Base-by-base conservation (phyloP, 2,329 filamentous ascomycete species). In the Fusarium equiseti region DNA sequence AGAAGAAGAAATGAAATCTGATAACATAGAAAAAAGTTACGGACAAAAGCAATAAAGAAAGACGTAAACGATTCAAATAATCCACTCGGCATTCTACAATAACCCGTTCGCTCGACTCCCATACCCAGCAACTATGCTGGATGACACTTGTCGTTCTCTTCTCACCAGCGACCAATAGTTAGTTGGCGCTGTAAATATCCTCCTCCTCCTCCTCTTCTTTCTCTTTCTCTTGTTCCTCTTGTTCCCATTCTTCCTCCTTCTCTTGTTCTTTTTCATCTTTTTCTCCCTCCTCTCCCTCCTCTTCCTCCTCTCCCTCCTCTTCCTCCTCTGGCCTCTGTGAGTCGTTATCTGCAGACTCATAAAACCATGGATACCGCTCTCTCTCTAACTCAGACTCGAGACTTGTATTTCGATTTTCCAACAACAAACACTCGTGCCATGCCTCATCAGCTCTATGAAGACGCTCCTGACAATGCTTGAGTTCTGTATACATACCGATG, bases 401-500 rank as follows among this genome's bases (percentile, higher is more conserved):
- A 22, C 10, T 7, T n/a, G 18, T 6, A 8, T 16, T 16, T 16
- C 6, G n/a, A 40, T 18, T 13, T 32, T 38, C 11, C 35, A 64
- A 7, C 26, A 73, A 44, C 35, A 75, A 51, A 27, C 73, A 77
- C 55, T 78, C 66, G 42, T 64, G 72, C 71, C 69, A 75, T 15
- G 71, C 76, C 15, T 71, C 71, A 26, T 77, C 76, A 6, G 66
- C 66, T 38, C 64, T 58, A 13, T 58, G 29, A 13, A 82, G 49
- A 16, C 70, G 70, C 24, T 71, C 69, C 35, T 76, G 70, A n/a
- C 74, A 77, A 22, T 63, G 26, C n/a, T 62, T 56, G 27, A 79
- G 75, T 69, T 81, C 79, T 0, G 68, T 46, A n/a, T 71, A 72
- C 40, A 81, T 26, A 2, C 80, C 76, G 0, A 82, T 46, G 26